phyloP scores from a whole-genome alignment of 108 stramenopile genomes.

The Asterionellopsis glacialis region DNA sequence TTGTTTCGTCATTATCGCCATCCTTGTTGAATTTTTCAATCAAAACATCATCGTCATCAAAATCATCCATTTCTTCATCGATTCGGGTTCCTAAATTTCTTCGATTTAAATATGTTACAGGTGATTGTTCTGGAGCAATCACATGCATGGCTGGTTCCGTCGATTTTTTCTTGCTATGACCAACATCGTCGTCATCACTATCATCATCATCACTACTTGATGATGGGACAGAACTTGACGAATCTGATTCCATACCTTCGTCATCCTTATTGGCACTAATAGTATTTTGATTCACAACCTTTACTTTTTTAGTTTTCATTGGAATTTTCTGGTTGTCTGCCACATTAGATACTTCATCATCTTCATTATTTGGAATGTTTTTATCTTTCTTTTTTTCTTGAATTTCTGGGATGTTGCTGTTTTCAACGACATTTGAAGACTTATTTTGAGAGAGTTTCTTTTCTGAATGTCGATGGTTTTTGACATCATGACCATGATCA shows the following conservation, averaged over 20 bases:
- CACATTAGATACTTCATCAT: no score
- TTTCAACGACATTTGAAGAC: no score
- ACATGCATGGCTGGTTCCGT: slow-evolving; percentile 37
- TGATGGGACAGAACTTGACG: not conserved
- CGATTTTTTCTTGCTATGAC: slow-evolving; percentile 8
- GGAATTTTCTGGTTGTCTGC: no score
- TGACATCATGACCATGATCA: not conserved
- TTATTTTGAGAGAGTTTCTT: no score
- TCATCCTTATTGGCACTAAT: slow-evolving; percentile 1
- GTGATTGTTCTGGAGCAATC: slow-evolving; percentile 55
- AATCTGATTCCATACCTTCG: not conserved
- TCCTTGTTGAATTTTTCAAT: slow-evolving; percentile 17
- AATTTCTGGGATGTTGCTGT: no score
- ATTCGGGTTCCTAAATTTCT: slow-evolving; percentile 8
- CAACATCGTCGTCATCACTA: slow-evolving; percentile 12
- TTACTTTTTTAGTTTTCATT: no score
- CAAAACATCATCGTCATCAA: slow-evolving; percentile 47
- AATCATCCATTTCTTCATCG: slow-evolving; percentile 78
- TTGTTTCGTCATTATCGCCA: slow-evolving; percentile 8
- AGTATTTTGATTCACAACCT: slow-evolving; percentile 5
- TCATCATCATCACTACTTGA: not conserved
- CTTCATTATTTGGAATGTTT: no score
- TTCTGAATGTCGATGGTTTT: no score
- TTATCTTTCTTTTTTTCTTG: no score
- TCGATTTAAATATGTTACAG: slow-evolving; percentile 3